Evolutionary conservation across 1,284 basidiomycete genomes (phyloP).

Genomic region (Pseudozyma sp.): DNA sequence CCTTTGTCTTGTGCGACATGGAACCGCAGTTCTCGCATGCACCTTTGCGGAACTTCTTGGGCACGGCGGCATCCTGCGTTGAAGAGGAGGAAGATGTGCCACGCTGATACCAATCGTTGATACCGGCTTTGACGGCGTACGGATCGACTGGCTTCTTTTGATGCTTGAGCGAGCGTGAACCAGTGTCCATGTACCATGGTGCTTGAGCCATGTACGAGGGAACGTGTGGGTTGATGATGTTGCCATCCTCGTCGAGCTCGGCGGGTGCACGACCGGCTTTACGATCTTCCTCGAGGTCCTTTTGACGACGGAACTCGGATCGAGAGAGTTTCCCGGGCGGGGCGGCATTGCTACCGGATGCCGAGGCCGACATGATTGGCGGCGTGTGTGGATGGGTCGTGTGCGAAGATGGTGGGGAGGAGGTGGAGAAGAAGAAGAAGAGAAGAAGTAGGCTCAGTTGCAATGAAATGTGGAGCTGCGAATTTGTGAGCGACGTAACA

Average conservation of each 20-base stretch:
- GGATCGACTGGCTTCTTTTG: conserved; percentile 79
- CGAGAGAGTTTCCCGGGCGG: conserved; percentile 83
- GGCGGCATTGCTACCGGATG: conserved; percentile 59
- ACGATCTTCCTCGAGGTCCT: conserved; percentile 90
- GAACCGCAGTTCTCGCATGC: conserved; percentile 99
- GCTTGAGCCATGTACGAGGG: conserved; percentile 80
- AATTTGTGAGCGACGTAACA: too few species aligned
- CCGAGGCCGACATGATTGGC: conserved; percentile 64
- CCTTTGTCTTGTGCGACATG: conserved; percentile 88
- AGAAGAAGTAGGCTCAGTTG: too few species aligned
- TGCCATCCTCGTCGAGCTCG: conserved; percentile 91
- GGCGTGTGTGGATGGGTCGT: background rate
- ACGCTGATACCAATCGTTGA: conserved; percentile 92
- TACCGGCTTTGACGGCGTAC: conserved; percentile 76
- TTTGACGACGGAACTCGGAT: conserved; percentile 91
- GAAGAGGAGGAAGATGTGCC: conserved; percentile 71
- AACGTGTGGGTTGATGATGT: conserved; percentile 97
- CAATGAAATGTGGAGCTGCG: too few species aligned
- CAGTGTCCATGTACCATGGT: conserved; percentile 97
- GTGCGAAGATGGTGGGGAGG: background rate
- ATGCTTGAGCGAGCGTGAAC: conserved; percentile 85
- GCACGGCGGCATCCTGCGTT: conserved; percentile 69
- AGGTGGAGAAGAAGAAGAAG: too few species aligned
- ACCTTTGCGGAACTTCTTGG: conserved; percentile 94
- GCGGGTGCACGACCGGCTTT: conserved; percentile 97